A percentile compares a stretch with the other conserved stretches of the same genome.
phyloP scores from a whole-genome alignment of 23 red algal species.

The Gracilaria gracilis region DNA sequence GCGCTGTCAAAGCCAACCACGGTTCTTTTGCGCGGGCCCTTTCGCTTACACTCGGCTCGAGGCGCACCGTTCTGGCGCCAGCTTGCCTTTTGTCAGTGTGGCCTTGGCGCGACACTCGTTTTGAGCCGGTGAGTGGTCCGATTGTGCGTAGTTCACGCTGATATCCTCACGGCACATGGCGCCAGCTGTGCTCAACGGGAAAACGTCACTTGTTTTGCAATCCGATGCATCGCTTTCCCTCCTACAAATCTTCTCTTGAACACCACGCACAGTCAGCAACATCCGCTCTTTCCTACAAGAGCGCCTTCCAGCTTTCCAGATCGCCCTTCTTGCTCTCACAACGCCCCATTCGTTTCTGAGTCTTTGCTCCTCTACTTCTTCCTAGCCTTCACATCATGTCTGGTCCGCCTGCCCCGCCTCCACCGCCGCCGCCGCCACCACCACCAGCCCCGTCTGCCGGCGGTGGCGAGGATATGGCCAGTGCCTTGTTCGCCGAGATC shows the following conservation, averaged over 20 bases:
- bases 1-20: background rate
- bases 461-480: slow-evolving; percentile 64
- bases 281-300: background rate
- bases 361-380: background rate
- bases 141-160: background rate
- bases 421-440: slow-evolving; percentile 89
- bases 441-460: slow-evolving; percentile 45
- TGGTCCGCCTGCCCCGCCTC: slow-evolving; percentile 80
- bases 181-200: background rate
- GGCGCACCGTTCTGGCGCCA: background rate
- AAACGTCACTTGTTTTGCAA: slow-evolving; percentile 11
- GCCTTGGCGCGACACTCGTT: background rate
- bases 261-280: slow-evolving; percentile 21
- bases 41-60: background rate
- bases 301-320: background rate
- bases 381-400: slow-evolving; percentile 45
- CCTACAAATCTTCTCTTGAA: background rate
- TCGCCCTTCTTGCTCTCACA: background rate
- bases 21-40: background rate
- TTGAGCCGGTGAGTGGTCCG: background rate
- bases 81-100: background rate
- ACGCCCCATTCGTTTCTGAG: background rate
- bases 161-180: background rate
- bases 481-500: slow-evolving; percentile 90
- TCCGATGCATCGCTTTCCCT: slow-evolving; percentile 5